These are phyloP conservation scores for Penicillium oxalicum DNA, from an alignment of 2,329 filamentous ascomycete genomes.

Conservation along the genomic window DNA sequence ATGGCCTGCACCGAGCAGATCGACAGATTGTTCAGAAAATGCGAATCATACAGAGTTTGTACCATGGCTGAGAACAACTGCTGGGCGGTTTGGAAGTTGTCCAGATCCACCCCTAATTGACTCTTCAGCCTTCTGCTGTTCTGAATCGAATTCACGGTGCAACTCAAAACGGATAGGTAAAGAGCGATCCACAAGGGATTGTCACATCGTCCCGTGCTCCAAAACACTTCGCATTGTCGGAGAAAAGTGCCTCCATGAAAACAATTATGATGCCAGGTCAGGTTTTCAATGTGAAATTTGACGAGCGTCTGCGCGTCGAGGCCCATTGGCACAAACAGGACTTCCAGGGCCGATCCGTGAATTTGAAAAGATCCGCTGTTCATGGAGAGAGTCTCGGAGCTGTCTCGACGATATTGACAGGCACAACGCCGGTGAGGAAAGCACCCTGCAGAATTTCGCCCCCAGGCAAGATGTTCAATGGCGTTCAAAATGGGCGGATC, in stretches of 20 bases:
- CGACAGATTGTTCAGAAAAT: constrained; percentile 30
- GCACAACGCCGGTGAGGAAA: constrained; percentile 31
- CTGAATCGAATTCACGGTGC: constrained; percentile 21
- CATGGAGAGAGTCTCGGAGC: constrained; percentile 9
- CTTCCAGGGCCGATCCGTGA: constrained; percentile 7
- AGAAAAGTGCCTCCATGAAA: constrained; percentile 22
- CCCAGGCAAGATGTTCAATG: constrained; percentile 36
- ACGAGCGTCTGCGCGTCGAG: constrained; percentile 18
- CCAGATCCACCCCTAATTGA: constrained; percentile 15
- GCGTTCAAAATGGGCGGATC: constrained; percentile 27
- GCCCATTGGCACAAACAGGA: constrained; percentile 7
- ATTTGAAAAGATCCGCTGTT: constrained; percentile 10
- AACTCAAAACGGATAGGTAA: constrained; percentile 20
- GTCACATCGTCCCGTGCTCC: constrained; percentile 19
- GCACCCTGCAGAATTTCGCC: constrained; percentile 31
- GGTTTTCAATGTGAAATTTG: constrained; percentile 18
- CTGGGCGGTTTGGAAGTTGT: constrained; percentile 19
- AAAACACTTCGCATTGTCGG: constrained; percentile 22
- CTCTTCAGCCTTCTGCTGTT: constrained; percentile 18
- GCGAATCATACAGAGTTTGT: constrained; percentile 26
- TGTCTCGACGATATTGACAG: constrained; percentile 21
- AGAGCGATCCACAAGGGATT: constrained; percentile 23
- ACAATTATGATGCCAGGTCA: constrained; percentile 24
- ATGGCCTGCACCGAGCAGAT: constrained; percentile 33
- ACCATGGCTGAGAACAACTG: constrained; percentile 31